Conservation (phyloP, 2,329 filamentous ascomycete genomes). For the Apiospora marii region DNA sequence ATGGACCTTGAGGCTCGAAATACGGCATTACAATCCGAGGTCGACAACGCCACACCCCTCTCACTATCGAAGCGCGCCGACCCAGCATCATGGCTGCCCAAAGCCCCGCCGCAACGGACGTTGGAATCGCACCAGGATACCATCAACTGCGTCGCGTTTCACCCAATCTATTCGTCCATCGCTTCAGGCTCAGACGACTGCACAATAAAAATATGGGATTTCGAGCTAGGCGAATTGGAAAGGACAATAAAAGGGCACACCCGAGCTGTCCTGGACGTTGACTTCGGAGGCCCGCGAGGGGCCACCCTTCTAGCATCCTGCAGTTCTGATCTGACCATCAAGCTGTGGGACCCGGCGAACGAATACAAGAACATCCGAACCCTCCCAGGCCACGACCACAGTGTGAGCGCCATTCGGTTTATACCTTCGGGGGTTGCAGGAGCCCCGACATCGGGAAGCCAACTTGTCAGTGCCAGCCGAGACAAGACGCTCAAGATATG, state of each 20-base stretch:
- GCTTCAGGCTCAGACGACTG: slow-evolving; percentile 92
- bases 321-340: slow-evolving; percentile 90
- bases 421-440: slow-evolving; percentile 84
- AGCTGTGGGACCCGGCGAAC: slow-evolving; percentile 90
- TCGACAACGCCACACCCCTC: slow-evolving; percentile 79
- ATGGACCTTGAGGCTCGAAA: slow-evolving; percentile 89
- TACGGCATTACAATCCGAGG: slow-evolving; percentile 76
- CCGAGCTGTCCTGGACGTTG: slow-evolving; percentile 84
- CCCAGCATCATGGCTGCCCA: slow-evolving; percentile 86
- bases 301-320: slow-evolving; percentile 83
- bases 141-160: slow-evolving; percentile 89
- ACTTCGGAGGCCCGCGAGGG: slow-evolving; percentile 86
- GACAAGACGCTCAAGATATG: slow-evolving; percentile 88
- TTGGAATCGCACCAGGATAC: slow-evolving; percentile 83
- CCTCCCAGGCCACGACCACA: slow-evolving; percentile 90
- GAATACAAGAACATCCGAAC: slow-evolving; percentile 97
- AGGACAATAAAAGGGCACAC: slow-evolving; percentile 92
- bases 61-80: slow-evolving; percentile 84
- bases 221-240: slow-evolving; percentile 91
- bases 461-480: slow-evolving; percentile 85
- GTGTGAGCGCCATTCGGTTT: slow-evolving; percentile 87
- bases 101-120: slow-evolving; percentile 79
- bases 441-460: slow-evolving; percentile 79
- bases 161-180: slow-evolving; percentile 88
- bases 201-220: slow-evolving; percentile 97